Conservation (phyloP, 306 rosid species). For the Parietaria judaica region DNA sequence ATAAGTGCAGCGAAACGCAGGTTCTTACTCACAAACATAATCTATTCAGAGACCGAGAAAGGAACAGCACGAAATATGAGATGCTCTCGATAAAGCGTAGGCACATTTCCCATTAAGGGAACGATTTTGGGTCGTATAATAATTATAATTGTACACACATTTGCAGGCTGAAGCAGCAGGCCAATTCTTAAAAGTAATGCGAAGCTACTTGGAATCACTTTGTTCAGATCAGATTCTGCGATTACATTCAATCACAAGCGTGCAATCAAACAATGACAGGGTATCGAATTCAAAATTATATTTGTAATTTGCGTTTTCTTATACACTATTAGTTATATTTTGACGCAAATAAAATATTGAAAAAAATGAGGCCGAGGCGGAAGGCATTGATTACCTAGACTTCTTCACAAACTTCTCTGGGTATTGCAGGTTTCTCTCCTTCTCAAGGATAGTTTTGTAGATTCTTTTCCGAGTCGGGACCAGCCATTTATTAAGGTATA, state of each 20-base stretch:
- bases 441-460: slow-evolving; percentile 87
- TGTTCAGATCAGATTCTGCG: slow-evolving; percentile 51
- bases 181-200: slow-evolving; percentile 52
- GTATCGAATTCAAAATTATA: slow-evolving; percentile 27
- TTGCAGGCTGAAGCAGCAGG: slow-evolving; percentile 64
- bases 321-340: slow-evolving; percentile 6
- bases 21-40: slow-evolving; percentile 29
- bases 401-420: too few relatives aligned
- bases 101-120: too few relatives aligned
- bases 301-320: slow-evolving; percentile 1
- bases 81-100: too few relatives aligned
- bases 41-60: too few relatives aligned
- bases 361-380: too few relatives aligned
- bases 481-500: slow-evolving; percentile 82
- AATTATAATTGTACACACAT: neutral
- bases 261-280: slow-evolving; percentile 78
- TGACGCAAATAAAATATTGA: slow-evolving; percentile 14
- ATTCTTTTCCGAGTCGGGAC: slow-evolving; percentile 75
- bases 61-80: too few relatives aligned
- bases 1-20: slow-evolving; percentile 87
- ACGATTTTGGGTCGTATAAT: neutral
- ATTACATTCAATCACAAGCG: slow-evolving; percentile 76
- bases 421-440: slow-evolving; percentile 86
- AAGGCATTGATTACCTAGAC: too few relatives aligned
- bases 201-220: slow-evolving; percentile 71